Conservation (phyloP, 2,329 filamentous ascomycete genomes). For the Pyrenophora seminiperda region DNA sequence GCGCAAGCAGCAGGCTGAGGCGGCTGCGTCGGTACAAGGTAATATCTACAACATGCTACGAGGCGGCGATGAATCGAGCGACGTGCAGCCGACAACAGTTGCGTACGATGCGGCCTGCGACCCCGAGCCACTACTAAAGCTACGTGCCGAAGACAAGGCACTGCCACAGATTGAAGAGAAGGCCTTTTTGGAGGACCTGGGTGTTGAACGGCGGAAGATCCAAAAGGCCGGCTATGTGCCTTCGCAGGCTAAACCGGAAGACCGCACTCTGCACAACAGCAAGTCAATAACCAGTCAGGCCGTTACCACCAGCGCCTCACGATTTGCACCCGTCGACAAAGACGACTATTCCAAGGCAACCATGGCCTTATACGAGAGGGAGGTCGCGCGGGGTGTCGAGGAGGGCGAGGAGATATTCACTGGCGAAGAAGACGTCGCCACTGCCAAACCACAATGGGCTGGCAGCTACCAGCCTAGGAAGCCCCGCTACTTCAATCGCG, state of each 20-base stretch:
- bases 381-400: slow-evolving; percentile 85
- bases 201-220: slow-evolving; percentile 64
- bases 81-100: slow-evolving; percentile 14
- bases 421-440: slow-evolving; percentile 79
- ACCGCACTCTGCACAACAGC: slow-evolving; percentile 32
- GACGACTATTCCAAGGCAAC: slow-evolving; percentile 87
- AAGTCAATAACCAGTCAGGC: slow-evolving; percentile 47
- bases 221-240: slow-evolving; percentile 71
- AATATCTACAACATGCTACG: slow-evolving; percentile 58
- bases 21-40: slow-evolving; percentile 62
- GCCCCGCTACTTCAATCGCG: slow-evolving; percentile 94
- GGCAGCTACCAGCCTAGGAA: slow-evolving; percentile 87
- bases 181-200: slow-evolving; percentile 62
- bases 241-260: slow-evolving; percentile 53
- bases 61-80: slow-evolving; percentile 5
- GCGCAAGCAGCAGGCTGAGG: slow-evolving; percentile 69
- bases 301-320: slow-evolving; percentile 62
- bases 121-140: slow-evolving; percentile 68
- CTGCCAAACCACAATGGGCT: slow-evolving; percentile 74
- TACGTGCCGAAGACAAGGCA: slow-evolving; percentile 66
- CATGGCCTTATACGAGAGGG: slow-evolving; percentile 86
- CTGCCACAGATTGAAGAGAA: slow-evolving; percentile 64
- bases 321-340: slow-evolving; percentile 71
- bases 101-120: slow-evolving; percentile 57
- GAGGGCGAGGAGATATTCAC: slow-evolving; percentile 97